Conservation (phyloP, 202 grass and related monocot genomes). For the Eragrostis tef region DNA sequence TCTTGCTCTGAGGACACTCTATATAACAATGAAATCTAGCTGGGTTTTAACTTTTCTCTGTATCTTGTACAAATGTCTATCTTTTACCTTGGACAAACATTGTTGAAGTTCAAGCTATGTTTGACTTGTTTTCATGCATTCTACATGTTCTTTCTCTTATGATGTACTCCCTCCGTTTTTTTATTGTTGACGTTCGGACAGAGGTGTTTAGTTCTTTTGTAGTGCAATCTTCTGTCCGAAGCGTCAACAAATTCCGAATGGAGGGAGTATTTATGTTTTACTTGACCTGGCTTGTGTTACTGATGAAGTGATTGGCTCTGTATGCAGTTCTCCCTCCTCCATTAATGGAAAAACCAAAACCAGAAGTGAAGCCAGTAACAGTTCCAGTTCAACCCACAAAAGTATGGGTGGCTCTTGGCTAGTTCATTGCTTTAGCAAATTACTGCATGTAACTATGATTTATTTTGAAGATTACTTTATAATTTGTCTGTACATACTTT, state of each 20-base stretch:
- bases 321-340: constrained; percentile 62
- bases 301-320: constrained; percentile 24
- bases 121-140: background rate
- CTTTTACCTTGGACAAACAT: constrained; percentile 2
- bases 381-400: constrained; percentile 35
- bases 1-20: constrained; percentile 8
- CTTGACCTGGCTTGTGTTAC: constrained; percentile 1
- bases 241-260: too few species aligned
- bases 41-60: constrained; percentile 1
- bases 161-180: too few species aligned
- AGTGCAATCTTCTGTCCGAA: too few species aligned
- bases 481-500: constrained; percentile 7
- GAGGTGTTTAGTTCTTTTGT: too few species aligned
- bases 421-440: constrained; percentile 34
- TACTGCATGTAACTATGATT: background rate
- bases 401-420: constrained; percentile 57
- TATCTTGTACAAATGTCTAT: constrained; percentile 2
- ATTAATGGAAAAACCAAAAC: constrained; percentile 50
- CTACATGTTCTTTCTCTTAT: constrained; percentile 13
- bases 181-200: too few species aligned
- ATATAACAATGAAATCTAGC: background rate
- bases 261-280: too few species aligned
- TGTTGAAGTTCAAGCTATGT: constrained; percentile 17
- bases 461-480: constrained; percentile 35
- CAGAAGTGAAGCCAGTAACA: constrained; percentile 51